Base-by-base conservation (phyloP, 129 eudicot species). In the Chrysanthemum lavandulifolium region DNA sequence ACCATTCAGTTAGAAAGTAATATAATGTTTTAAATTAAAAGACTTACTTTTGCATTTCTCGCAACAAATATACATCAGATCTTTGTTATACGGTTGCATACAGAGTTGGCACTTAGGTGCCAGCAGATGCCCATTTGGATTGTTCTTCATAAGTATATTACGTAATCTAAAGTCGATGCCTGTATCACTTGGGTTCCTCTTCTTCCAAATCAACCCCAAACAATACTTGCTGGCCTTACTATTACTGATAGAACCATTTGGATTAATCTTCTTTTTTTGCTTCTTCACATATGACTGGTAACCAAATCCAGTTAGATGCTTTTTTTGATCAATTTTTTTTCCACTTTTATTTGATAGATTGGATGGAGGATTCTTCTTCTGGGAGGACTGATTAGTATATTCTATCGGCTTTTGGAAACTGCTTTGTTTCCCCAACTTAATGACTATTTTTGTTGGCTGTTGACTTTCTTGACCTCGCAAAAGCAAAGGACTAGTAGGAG, bases 181-280 rank as follows among this genome's bases (percentile, higher is more conserved):
- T 13, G 76, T 85, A 21, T 90, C 97, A 13, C 68, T 73, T 40
- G 61, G 6, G 40, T 61, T 76, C 23, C 71, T 78, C 85, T 76
- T 88, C 85, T 78, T 90, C 96, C 94, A 88, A 25, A 91, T 81
- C 64, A 95, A 79, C 5, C 99, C 99, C 85, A 89, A 88, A 61
- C 75, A 59, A 71, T 65, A 33, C 57, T 76, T 78, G 45, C 71
- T 61, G 78, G 27, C 13, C 18, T 19, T 71, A 52, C 43, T 72
- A 50, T 58, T 15, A 65, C 68, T 67, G 5, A 55, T 40, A 40
- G 47, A 40, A 40, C 47, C 47, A 40, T 40, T 40, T 40, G 47
- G 47, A 40, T 40, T 40, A 6, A 40, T 61, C 61, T 84, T 77
- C 54, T 71, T 80, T 61, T 40, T 82, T 33, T 76, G 55, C 73